A percentile compares a stretch with the other conserved stretches of the same genome.
Evolutionary conservation across 2,329 filamentous ascomycete species (phyloP).

Genomic region (Dendrostoma leiphaemia): DNA sequence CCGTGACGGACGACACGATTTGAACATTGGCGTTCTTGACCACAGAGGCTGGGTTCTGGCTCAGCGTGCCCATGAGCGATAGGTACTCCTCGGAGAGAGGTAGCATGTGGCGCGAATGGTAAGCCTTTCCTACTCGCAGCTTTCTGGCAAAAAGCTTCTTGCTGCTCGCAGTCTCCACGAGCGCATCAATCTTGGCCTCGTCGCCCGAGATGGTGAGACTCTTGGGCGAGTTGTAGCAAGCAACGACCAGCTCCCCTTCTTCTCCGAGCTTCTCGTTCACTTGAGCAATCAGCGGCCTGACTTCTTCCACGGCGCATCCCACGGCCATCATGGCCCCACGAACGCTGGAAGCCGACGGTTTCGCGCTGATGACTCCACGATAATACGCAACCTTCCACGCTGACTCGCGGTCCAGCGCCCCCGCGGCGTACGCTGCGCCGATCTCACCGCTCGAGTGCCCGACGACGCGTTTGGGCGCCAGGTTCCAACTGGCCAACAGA

Average conservation of each 20-base stretch:
- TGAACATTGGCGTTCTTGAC: neutral
- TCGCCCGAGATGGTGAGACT: constrained; percentile 36
- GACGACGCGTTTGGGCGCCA: constrained; percentile 21
- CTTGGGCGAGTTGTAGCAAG: constrained; percentile 21
- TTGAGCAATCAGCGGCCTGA: constrained; percentile 1
- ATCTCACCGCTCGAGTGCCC: constrained; percentile 24
- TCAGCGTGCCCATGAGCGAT: constrained; percentile 15
- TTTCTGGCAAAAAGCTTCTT: constrained; percentile 28
- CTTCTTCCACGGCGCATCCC: constrained; percentile 2
- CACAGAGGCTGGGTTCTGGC: constrained; percentile 1
- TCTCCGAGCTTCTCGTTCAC: constrained; percentile 18
- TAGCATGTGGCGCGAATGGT: constrained; percentile 33
- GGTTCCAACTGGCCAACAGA: constrained; percentile 23
- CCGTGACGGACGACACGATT: constrained; percentile 10
- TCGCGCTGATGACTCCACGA: constrained; percentile 10
- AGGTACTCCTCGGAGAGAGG: constrained; percentile 24
- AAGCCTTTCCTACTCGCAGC: constrained; percentile 32
- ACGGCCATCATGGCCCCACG: constrained; percentile 13
- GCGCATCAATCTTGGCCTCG: constrained; percentile 1
- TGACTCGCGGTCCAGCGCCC: constrained; percentile 15
- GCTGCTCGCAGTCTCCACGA: neutral
- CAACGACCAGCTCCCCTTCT: constrained; percentile 8
- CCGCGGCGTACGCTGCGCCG: constrained; percentile 20
- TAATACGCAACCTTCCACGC: constrained; percentile 23
- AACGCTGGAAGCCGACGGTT: neutral